phyloP scores from a whole-genome alignment of 768 basidiomycete species.

The Tephrocybe rancida region DNA sequence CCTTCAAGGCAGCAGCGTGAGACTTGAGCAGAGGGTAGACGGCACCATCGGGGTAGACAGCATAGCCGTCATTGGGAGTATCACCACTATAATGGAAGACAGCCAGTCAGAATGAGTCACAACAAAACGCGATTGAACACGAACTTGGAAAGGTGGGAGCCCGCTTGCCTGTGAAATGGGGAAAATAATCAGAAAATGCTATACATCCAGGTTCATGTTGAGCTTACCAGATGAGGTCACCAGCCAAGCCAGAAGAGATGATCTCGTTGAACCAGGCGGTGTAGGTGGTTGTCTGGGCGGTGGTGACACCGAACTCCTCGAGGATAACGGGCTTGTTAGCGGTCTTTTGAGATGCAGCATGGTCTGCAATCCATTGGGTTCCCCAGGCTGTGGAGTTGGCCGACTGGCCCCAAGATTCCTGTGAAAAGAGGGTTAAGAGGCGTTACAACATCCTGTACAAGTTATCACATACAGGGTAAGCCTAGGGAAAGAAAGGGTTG shows the following conservation, averaged over 20 bases:
- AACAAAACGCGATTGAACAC: background rate
- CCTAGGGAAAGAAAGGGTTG: conserved; percentile 19
- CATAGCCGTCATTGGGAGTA: conserved; percentile 56
- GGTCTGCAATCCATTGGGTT: conserved; percentile 63
- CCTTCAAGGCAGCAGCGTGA: conserved; percentile 49
- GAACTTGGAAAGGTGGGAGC: conserved; percentile 35
- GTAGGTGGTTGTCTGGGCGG: conserved; percentile 49
- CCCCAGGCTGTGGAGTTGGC: conserved; percentile 51
- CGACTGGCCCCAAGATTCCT: conserved; percentile 52
- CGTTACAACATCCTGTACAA: background rate
- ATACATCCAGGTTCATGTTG: background rate
- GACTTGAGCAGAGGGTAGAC: conserved; percentile 42
- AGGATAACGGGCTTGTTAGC: conserved; percentile 64
- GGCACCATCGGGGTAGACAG: conserved; percentile 47
- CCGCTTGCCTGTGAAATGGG: conserved; percentile 30
- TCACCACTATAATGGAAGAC: conserved; percentile 28
- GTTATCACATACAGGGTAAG: conserved; percentile 31
- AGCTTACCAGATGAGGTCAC: conserved; percentile 63
- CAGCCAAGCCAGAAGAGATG: conserved; percentile 55
- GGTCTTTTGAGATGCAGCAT: conserved; percentile 49
- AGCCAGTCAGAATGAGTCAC: background rate
- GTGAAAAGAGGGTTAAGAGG: conserved; percentile 14
- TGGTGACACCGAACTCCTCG: conserved; percentile 67
- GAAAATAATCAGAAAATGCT: background rate
- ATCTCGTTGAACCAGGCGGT: conserved; percentile 55